These are phyloP conservation scores for Pichia exigua DNA, from an alignment of 805 yeast species.

Conservation along the genomic window DNA sequence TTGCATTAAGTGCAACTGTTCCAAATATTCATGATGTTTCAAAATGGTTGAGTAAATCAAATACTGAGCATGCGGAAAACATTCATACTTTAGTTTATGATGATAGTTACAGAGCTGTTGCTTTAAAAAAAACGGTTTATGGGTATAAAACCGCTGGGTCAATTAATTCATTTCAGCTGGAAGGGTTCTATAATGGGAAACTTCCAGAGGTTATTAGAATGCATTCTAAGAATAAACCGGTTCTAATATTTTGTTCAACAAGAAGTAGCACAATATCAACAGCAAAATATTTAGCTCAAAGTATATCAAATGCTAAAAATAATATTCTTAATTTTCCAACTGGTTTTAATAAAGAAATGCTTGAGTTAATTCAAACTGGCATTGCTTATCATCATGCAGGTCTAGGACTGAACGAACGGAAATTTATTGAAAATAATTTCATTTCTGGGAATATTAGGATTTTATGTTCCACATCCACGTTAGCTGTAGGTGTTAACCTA, in stretches of 20 bases:
- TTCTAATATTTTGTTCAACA: slow-evolving; percentile 71
- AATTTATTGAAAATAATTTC: slow-evolving; percentile 58
- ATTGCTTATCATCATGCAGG: slow-evolving; percentile 81
- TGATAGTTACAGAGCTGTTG: slow-evolving; percentile 85
- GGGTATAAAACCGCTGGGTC: slow-evolving; percentile 32
- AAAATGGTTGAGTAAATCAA: slow-evolving; percentile 58
- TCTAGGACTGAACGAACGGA: slow-evolving; percentile 60
- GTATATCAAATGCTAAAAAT: slow-evolving; percentile 63
- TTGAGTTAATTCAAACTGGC: slow-evolving; percentile 46
- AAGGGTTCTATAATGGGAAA: slow-evolving; percentile 35
- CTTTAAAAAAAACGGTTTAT: slow-evolving; percentile 63
- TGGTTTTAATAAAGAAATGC: slow-evolving; percentile 58
- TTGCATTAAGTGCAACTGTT: slow-evolving; percentile 87
- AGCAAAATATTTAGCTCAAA: slow-evolving; percentile 58
- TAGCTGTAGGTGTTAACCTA: slow-evolving; percentile 80
- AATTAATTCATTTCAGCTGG: slow-evolving; percentile 42
- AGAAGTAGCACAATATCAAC: slow-evolving; percentile 74
- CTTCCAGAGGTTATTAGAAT: slow-evolving; percentile 32
- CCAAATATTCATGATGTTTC: slow-evolving; percentile 92
- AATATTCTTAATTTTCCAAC: slow-evolving; percentile 59
- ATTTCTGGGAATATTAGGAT: slow-evolving; percentile 59
- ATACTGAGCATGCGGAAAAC: slow-evolving; percentile 55
- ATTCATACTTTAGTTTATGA: slow-evolving; percentile 90
- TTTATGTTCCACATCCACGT: slow-evolving; percentile 66
- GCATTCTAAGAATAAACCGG: slow-evolving; percentile 54